Base-by-base conservation (phyloP, 1,284 basidiomycete genomes). In the Leccinum pachyderme region DNA sequence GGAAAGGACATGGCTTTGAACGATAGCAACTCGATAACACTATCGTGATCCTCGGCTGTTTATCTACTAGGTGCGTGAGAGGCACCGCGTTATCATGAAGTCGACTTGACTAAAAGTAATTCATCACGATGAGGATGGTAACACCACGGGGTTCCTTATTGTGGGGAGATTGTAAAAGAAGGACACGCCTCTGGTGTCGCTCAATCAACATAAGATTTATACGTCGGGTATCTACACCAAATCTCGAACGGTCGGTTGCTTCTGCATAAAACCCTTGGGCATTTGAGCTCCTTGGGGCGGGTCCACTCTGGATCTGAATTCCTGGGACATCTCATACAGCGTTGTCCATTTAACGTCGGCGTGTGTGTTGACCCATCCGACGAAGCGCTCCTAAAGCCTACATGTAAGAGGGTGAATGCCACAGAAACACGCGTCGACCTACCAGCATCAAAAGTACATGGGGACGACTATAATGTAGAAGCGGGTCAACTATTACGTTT, bases 301-400 rank as follows among this genome's bases (percentile, higher is more conserved):
- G 43, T 68, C 59, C 41, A 70, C 72, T 63, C 74, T 77, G 11
- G 65, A 65, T 56, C 76, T 73, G 58, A 84, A 84, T 47, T 83
- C 81, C 46, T 74, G 70, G 22, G 80, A 78, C 81, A 86, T 84
- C 56, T 86, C 81, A 55, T 81, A 77, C 82, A 91, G 83, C 18
- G 85, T 82, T 15, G 86, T 85, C 85, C 86, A 91, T 55, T 87
- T 78, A 2, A 91, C 81, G 51, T 83, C 81, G 28, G 83, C 81
- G 66, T 90, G 87, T 2, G 78, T 81, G 64, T 89, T 89, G 51
- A 91, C 77, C 85, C 87, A 90, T 62, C 87, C 82, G 61, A 92
- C 89, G 68, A 91, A 88, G 46, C 85, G 79, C 67, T 91, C 86
- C 79, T 86, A 54, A n/a, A 44, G 5, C 25, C 4, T 3, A 7